These are phyloP conservation scores for Flaveria floridana DNA, from an alignment of 140 eudicot species.

Conservation along the genomic window DNA sequence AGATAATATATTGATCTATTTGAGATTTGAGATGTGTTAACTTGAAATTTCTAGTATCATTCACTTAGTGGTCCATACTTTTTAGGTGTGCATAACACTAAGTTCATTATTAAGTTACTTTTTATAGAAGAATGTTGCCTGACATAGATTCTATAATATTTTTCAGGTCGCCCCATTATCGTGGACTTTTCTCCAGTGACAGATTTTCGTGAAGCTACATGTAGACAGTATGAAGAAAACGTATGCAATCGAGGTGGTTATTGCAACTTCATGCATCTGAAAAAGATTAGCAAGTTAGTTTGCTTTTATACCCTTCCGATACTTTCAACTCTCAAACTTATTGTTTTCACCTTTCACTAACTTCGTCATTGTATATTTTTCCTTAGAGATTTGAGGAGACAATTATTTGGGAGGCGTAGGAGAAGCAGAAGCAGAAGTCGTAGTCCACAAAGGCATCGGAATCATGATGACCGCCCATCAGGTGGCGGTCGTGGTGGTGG, in stretches of 20 bases:
- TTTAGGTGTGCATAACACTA: not conserved
- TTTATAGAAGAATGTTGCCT: not conserved
- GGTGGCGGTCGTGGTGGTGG: slow-evolving; percentile 68
- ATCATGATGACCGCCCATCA: slow-evolving; percentile 64
- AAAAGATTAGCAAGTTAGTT: slow-evolving; percentile 80
- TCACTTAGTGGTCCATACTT: not conserved
- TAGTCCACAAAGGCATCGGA: slow-evolving; percentile 63
- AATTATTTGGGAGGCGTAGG: slow-evolving; percentile 76
- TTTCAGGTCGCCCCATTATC: slow-evolving; percentile 84
- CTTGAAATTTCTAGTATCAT: not conserved
- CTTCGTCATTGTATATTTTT: not conserved
- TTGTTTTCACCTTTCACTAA: not conserved
- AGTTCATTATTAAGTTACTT: not conserved
- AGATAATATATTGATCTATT: not conserved
- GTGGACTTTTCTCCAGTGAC: slow-evolving; percentile 96
- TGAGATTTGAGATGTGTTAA: not conserved
- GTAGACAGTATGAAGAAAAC: slow-evolving; percentile 92
- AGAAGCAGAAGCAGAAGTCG: slow-evolving; percentile 83
- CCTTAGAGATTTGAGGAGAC: slow-evolving; percentile 74
- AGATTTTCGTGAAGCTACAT: slow-evolving; percentile 95
- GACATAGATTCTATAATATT: not conserved
- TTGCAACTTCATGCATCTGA: slow-evolving; percentile 95
- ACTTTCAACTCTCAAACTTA: not conserved
- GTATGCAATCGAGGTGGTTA: slow-evolving; percentile 96
- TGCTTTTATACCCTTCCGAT: not conserved